These are phyloP conservation scores for Crucibulum laeve DNA, from an alignment of 768 basidiomycete genomes.

Conservation along the genomic window DNA sequence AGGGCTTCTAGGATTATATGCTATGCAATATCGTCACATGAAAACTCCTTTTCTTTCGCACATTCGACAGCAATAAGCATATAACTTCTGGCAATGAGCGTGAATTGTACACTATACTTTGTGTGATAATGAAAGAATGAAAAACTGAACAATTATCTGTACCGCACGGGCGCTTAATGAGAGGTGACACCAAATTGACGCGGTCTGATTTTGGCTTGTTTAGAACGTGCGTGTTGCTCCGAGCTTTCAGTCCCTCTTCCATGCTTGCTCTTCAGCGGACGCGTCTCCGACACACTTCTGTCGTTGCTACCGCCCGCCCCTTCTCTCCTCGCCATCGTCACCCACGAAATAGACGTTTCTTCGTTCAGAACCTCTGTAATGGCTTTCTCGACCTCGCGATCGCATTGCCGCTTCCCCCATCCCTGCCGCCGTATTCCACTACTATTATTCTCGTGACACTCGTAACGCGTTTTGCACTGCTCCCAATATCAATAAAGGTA, in stretches of 20 bases:
- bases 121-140: not conserved
- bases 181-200: too few relatives aligned
- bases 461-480: slow-evolving; percentile 52
- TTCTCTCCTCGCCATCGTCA: slow-evolving; percentile 9
- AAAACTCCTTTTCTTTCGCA: slow-evolving; percentile 27
- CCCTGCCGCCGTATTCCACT: slow-evolving; percentile 66
- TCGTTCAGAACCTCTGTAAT: slow-evolving; percentile 45
- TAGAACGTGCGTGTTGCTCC: slow-evolving; percentile 6
- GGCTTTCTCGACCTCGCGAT: slow-evolving; percentile 74
- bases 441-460: slow-evolving; percentile 72
- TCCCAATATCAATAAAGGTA: slow-evolving; percentile 80
- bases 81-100: slow-evolving; percentile 17
- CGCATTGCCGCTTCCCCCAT: slow-evolving; percentile 68
- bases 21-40: slow-evolving; percentile 26
- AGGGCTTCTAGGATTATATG: slow-evolving; percentile 22
- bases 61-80: slow-evolving; percentile 19
- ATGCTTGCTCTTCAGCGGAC: slow-evolving; percentile 29
- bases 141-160: not conserved
- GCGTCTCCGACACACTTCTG: slow-evolving; percentile 20
- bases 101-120: not conserved
- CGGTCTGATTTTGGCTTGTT: too few relatives aligned
- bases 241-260: slow-evolving; percentile 1
- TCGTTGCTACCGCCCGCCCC: slow-evolving; percentile 6
- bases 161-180: too few relatives aligned
- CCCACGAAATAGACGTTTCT: slow-evolving; percentile 20